phyloP scores from a whole-genome alignment of 2,329 filamentous ascomycete genomes.

The Elsinoe necatrix region DNA sequence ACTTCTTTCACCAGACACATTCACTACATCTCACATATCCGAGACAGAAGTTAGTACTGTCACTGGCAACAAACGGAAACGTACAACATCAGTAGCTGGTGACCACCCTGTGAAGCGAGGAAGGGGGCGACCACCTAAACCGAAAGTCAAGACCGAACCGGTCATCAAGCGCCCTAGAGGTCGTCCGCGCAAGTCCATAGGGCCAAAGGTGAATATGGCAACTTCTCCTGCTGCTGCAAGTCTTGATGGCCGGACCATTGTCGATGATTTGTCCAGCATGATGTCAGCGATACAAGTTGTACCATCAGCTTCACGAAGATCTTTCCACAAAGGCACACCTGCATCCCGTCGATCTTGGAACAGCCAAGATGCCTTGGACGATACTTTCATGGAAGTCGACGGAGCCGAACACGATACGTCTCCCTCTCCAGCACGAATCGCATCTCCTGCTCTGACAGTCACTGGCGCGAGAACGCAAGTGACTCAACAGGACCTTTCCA shows the following conservation, averaged over 20 bases:
- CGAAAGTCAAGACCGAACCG: background rate
- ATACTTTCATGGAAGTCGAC: background rate
- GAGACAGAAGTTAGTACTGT: background rate
- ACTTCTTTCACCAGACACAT: background rate
- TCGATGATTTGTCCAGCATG: background rate
- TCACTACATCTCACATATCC: background rate
- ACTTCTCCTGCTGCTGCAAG: background rate
- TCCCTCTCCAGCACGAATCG: background rate
- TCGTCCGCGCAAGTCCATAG: background rate
- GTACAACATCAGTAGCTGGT: background rate
- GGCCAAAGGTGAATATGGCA: background rate
- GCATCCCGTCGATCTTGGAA: background rate
- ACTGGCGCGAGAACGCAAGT: background rate
- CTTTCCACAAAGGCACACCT: background rate
- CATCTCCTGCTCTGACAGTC: background rate
- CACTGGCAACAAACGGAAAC: background rate
- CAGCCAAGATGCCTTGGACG: background rate
- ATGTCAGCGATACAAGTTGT: slow-evolving; percentile 5
- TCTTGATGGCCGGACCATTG: background rate
- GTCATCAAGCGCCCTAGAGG: background rate
- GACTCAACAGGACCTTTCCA: background rate
- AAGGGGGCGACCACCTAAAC: slow-evolving; percentile 6
- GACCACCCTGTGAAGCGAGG: background rate
- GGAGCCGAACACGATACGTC: background rate
- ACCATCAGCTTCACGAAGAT: background rate